Conservation (phyloP, 176 grass and related monocot genomes). For the Bonia amplexicaulis region DNA sequence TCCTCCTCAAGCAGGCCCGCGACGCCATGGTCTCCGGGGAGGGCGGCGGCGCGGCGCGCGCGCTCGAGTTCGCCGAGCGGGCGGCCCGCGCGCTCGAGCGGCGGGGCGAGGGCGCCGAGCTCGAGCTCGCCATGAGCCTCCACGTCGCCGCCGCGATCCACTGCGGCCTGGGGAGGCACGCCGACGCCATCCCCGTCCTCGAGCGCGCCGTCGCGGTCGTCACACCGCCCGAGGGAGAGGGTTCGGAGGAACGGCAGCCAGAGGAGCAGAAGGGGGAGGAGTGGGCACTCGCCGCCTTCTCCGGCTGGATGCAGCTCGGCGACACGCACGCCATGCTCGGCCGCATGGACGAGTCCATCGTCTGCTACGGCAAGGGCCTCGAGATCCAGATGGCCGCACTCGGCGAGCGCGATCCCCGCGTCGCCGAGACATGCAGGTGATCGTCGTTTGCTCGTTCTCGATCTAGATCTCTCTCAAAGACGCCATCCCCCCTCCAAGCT, state of each 20-base stretch:
- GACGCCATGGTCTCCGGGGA: constrained; percentile 79
- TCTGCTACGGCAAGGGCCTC: constrained; percentile 86
- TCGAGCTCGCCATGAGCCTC: constrained; percentile 98
- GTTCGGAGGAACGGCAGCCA: neutral
- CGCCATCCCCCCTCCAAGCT: neutral
- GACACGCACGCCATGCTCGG: constrained; percentile 97
- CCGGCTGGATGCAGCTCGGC: constrained; percentile 98
- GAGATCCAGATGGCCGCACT: constrained; percentile 95
- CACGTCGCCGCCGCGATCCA: constrained; percentile 96
- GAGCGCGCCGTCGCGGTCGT: constrained; percentile 79
- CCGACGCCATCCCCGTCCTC: constrained; percentile 77
- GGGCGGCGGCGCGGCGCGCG: constrained; percentile 67
- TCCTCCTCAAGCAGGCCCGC: constrained; percentile 87
- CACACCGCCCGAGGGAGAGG: neutral
- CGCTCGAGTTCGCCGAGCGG: constrained; percentile 85
- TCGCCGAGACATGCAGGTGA: constrained; percentile 88
- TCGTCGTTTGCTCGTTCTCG: neutral
- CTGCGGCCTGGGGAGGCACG: constrained; percentile 65
- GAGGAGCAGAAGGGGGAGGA: constrained; percentile 41
- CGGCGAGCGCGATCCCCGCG: constrained; percentile 74
- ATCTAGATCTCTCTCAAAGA: constrained; percentile 32
- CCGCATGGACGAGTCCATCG: constrained; percentile 84
- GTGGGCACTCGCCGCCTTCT: constrained; percentile 78
- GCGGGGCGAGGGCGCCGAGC: constrained; percentile 68
- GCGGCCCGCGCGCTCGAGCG: constrained; percentile 78